phyloP scores from a whole-genome alignment of 148 eudicot species.

The Hydrangea macrophylla region DNA sequence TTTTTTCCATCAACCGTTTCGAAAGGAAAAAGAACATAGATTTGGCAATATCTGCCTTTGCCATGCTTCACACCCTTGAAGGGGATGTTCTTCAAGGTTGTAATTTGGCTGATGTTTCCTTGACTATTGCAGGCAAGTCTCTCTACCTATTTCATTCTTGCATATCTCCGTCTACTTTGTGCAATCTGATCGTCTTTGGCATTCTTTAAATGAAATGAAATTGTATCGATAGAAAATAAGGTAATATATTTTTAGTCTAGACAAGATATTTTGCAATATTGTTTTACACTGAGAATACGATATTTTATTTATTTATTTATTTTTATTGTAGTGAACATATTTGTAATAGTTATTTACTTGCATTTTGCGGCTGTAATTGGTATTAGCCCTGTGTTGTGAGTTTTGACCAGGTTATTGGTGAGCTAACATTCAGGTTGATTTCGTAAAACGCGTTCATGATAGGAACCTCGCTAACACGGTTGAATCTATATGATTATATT shows the following conservation, averaged over 20 bases:
- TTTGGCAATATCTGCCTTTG: conserved; percentile 85
- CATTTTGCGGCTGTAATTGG: no score
- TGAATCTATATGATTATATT: neutral
- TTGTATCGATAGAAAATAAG: no score
- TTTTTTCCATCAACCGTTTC: conserved; percentile 89
- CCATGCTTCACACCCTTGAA: conserved; percentile 50
- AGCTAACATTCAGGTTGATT: neutral
- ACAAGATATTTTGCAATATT: no score
- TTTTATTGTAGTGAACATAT: no score
- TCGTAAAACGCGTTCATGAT: neutral
- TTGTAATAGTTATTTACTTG: no score
- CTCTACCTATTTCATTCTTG: conserved; percentile 1
- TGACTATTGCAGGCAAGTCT: conserved; percentile 76
- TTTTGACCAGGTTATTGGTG: neutral
- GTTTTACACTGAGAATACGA: no score
- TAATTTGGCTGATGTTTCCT: conserved; percentile 37
- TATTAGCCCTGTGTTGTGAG: no score
- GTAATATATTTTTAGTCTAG: no score
- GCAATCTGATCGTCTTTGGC: no score
- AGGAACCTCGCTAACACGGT: neutral
- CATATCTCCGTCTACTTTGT: neutral
- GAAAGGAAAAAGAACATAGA: conserved; percentile 93
- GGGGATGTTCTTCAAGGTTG: conserved; percentile 26
- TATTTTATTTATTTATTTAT: no score
- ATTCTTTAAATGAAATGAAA: no score